Evolutionary conservation across 129 eudicot genomes (phyloP), one percentile per base, ranked within the genome.

Genomic region (Ambrosia artemisiifolia): DNA sequence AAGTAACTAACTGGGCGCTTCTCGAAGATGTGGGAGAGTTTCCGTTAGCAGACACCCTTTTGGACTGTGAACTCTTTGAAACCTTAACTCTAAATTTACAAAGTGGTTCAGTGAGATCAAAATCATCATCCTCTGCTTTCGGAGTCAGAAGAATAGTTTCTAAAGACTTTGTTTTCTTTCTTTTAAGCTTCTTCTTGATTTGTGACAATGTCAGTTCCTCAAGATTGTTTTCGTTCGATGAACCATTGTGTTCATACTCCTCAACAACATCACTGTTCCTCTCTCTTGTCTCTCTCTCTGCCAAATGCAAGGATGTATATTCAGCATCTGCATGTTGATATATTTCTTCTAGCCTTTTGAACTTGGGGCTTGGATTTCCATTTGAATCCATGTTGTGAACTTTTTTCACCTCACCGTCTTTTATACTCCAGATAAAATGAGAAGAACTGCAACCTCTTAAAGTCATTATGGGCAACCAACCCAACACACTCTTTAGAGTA

Each of bases 51-150:
- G 57, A 19, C 66, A 74, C 77, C 67, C 20, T 81, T 74, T 63
- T 83, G 47, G 75, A 69, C 67, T 67, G 65, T 40, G 79, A 38
- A 46, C 40, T 69, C 76, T 86, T 89, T 42, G 81, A 56, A 71
- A 40, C 54, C 79, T 80, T 85, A 1, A 66, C 61, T 80, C 78
- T 85, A 84, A 65, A 82, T 63, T 78, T 73, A 79, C 77, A 81
- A 72, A 90, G 75, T 46, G 98, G 86, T 81, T 81, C 84, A 43
- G 67, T 63, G 49, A 93, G 83, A 76, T 93, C 95, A 72, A 60
- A 55, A 32, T 83, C 93, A 77, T 92, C 88, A 2, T 73, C 74
- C 16, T 73, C 88, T 72, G 18, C 67, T 19, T 80, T 81, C 49
- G 81, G 62, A 49, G 64, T 63, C 63, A 64, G 17, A 50, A 49